These are phyloP conservation scores for Annulohypoxylon maeteangense DNA, from an alignment of 495 filamentous ascomycete species.

Conservation along the genomic window DNA sequence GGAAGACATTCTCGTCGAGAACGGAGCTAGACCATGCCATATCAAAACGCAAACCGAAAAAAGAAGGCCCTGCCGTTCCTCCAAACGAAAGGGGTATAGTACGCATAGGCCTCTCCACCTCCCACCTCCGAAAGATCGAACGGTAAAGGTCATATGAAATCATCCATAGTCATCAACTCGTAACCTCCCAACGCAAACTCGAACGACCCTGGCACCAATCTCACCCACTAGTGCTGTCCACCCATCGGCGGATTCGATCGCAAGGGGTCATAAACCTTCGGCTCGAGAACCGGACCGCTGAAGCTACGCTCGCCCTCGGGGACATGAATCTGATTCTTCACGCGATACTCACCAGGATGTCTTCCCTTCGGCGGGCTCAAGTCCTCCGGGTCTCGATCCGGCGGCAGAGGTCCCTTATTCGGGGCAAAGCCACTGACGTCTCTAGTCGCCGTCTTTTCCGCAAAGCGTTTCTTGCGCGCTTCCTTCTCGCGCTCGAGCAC, in stretches of 20 bases:
- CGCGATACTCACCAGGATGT: conserved; percentile 21
- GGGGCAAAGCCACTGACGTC: not conserved
- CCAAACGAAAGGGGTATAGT: not conserved
- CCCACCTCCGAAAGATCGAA: not conserved
- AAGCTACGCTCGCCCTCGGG: conserved; percentile 8
- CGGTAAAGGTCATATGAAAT: not conserved
- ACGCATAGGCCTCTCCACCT: not conserved
- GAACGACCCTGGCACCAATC: not conserved
- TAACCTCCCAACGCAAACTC: not conserved
- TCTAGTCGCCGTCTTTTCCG: not conserved
- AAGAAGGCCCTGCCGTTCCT: not conserved
- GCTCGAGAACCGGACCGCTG: conserved; percentile 36
- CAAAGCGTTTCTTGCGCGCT: not conserved
- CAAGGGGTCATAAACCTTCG: conserved; percentile 19
- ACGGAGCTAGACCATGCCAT: conserved; percentile 5
- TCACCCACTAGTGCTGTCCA: not conserved
- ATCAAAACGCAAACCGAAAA: not conserved
- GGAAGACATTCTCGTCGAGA: not conserved
- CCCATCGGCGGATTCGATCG: not conserved
- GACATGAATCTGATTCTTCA: conserved; percentile 30
- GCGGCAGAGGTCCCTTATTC: not conserved
- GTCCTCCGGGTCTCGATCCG: not conserved
- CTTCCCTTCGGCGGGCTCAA: conserved; percentile 14
- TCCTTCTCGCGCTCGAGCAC: conserved; percentile 47
- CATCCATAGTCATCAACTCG: not conserved